Evolutionary conservation across 331 rosid genomes (phyloP).

Genomic region (Cydonia oblonga): DNA sequence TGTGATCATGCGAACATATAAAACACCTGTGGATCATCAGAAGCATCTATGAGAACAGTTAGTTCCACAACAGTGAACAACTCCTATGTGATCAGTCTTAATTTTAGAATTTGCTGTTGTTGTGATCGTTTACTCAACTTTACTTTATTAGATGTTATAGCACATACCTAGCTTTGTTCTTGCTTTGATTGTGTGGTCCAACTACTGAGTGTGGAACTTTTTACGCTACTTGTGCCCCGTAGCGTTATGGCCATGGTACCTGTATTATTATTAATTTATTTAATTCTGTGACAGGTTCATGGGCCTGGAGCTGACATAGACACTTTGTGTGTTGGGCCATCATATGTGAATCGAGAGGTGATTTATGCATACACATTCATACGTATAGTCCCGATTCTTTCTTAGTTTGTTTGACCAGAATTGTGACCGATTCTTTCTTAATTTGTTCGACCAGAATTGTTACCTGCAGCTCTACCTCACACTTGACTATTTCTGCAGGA

Average conservation of each 20-base stretch:
- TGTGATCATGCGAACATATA: conserved; percentile 2
- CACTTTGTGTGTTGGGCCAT: conserved; percentile 81
- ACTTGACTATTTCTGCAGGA: conserved; percentile 37
- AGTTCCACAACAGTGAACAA: not conserved
- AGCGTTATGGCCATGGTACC: not conserved
- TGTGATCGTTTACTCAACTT: not conserved
- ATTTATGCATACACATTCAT: not conserved
- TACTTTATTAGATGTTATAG: not conserved
- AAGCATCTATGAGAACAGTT: conserved; percentile 13
- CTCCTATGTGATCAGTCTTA: not conserved
- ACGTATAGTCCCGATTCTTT: conserved; percentile 2
- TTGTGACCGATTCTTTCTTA: conserved; percentile 3
- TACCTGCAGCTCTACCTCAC: conserved; percentile 9
- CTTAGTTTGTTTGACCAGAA: not conserved
- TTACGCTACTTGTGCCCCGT: no score
- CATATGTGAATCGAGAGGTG: conserved; percentile 84
- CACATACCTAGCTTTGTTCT: no score
- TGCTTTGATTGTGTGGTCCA: not conserved
- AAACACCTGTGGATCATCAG: not conserved
- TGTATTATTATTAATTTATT: not conserved
- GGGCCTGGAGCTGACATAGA: conserved; percentile 88
- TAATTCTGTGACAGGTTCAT: conserved; percentile 54
- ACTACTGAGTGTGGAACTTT: not conserved
- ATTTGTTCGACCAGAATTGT: not conserved
- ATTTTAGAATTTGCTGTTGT: not conserved